Conservation (phyloP, 305 asterid genomes). For the Fraxinus xanthoxyloides region DNA sequence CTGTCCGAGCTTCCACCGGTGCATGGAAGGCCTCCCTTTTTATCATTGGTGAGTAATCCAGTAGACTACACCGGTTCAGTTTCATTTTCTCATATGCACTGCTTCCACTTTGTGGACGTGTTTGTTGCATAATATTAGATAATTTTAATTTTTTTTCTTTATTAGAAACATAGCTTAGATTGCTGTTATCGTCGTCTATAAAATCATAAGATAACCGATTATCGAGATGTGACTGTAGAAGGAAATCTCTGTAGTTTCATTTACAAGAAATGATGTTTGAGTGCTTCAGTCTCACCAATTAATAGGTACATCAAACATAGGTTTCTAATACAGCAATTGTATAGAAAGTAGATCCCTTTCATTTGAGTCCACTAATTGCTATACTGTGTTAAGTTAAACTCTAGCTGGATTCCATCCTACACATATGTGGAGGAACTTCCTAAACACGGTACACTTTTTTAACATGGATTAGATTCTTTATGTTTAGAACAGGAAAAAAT, state of each 20-base stretch:
- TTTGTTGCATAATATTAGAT: background rate
- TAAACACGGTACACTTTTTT: background rate
- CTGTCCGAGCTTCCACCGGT: constrained; percentile 72
- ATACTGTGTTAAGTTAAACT: background rate
- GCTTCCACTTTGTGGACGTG: background rate
- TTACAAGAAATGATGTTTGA: background rate
- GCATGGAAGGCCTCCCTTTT: constrained; percentile 83
- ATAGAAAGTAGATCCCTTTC: background rate
- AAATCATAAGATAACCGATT: background rate
- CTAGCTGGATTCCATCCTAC: background rate
- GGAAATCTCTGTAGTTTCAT: background rate
- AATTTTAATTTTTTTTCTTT: background rate
- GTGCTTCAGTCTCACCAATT: background rate
- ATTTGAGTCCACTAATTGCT: background rate
- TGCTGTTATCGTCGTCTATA: background rate
- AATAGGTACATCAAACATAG: background rate
- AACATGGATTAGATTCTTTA: background rate
- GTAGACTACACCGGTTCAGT: background rate
- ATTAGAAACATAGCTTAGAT: background rate
- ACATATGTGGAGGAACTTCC: background rate
- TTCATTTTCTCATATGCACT: background rate
- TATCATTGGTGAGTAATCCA: constrained; percentile 52
- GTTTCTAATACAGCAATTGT: background rate
- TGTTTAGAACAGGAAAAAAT: background rate
- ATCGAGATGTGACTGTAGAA: background rate